Base-by-base conservation (phyloP, 768 basidiomycete genomes). In the Leccinum subtestaceum region DNA sequence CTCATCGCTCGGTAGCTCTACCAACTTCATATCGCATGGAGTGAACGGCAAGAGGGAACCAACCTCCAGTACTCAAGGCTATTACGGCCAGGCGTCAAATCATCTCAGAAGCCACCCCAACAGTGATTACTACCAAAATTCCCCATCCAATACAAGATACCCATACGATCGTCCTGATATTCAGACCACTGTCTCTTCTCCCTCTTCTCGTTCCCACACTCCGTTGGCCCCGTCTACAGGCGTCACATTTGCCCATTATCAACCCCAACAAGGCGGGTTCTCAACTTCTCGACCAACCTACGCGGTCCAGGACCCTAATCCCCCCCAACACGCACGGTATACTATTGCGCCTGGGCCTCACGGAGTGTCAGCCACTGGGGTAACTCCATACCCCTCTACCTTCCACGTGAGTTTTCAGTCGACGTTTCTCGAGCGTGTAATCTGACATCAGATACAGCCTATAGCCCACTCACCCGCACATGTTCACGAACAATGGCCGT, bases 231-330 rank as follows among this genome's bases (percentile, higher is more conserved):
- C 63, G 34, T 47, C 71, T 8, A 15, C 67, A 43, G 61, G 67
- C 13, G 68, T 76, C 52, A 75, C 74, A 10, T 75, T 75, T 60
- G 73, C 74, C 29, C 74, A 75, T 49, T 75, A 75, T 63, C 75
- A 75, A 21, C 74, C 74, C 11, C 71, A 74, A 40, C 75, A 70
- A 60, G 73, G 72, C 17, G 75, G 71, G 9, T 75, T 75, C 40
- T 70, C 74, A 11, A 73, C 73, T 29, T 66, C 72, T 52, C 64
- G 65, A 25, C 74, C 74, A 21, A 69, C 74, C 2, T 67, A 70
- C 55, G 56, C 65, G 0, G 53, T 65, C 31, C 64, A 68, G 47
- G 70, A 73, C 4, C 52, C 51, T 3, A 60, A 58, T 32, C 10
- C 58, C 17, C 45, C 62, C 40, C 72, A 63, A 23, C 65, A 63